Base-by-base conservation (phyloP, 2,329 filamentous ascomycete genomes). In the Cladosporium sp. region DNA sequence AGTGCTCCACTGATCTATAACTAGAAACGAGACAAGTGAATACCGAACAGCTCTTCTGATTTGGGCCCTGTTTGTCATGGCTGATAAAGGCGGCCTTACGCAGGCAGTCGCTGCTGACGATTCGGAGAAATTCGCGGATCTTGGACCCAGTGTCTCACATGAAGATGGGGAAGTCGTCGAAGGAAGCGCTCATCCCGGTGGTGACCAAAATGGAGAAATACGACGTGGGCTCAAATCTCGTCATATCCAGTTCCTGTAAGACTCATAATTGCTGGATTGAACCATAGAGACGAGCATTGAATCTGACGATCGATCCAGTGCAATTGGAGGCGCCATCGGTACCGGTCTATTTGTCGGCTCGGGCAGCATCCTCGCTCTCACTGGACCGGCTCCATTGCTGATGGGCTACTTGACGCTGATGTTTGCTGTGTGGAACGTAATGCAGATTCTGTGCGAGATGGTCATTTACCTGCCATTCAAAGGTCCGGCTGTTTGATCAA, bases 321-420 rank as follows among this genome's bases (percentile, higher is more conserved):
- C 64, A 1, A 57, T 66, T 9, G 65, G 61, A 10, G 66, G 66
- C n/a, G 60, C 64, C 34, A 68, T 68, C 50, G 66, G 65, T 6
- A 68, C 65, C 10, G 65, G 66, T 9, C 61, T 68, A n/a, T 66
- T 68, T 52, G 52, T 68, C 13, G 65, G 65, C 10, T 60, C 58
- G 8, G 65, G 65, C 17, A 59, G 58, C 32, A 61, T 65, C 9
- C 61, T 67, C 10, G 57, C 56, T 5, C 61, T 57, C 22, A 62
- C 58, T 20, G 65, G 65, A 19, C 66, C 66, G 40, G 54, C 60
- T 13, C 60, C 63, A 5, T 60, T 63, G 1, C 34, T 68, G 4
- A 59, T 77, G 8, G 73, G 69, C 68, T 85, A 85, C 12, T 90
- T 90, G 73, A 78, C 82, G 34, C 73, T 87, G 60, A 81, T 90